Evolutionary conservation across 495 filamentous ascomycete species (phyloP).

Genomic region (Trichodelitschia bisporula): DNA sequence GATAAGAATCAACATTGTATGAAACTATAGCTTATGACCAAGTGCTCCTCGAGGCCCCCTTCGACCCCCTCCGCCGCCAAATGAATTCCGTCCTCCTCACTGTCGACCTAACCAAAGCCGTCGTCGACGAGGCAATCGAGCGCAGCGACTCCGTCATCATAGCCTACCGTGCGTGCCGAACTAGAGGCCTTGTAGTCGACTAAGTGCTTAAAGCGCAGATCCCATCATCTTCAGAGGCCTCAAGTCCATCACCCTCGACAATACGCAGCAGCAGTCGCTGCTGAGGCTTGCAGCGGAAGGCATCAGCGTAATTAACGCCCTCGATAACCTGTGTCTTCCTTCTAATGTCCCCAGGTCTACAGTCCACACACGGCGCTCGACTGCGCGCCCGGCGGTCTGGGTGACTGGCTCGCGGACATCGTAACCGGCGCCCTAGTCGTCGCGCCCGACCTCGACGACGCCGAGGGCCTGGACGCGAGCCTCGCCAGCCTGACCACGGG

Average conservation of each 20-base stretch:
- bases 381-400: constrained; percentile 63
- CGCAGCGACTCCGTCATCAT: constrained; percentile 55
- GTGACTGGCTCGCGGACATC: constrained; percentile 87
- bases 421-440: constrained; percentile 24
- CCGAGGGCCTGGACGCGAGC: constrained; percentile 5
- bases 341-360: constrained; percentile 31
- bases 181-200: neutral
- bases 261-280: constrained; percentile 68
- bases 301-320: constrained; percentile 53
- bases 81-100: constrained; percentile 65
- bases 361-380: constrained; percentile 88
- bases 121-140: constrained; percentile 77
- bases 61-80: constrained; percentile 26
- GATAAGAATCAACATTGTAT: constrained; percentile 8
- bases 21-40: neutral
- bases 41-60: constrained; percentile 63
- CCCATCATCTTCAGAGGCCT: constrained; percentile 87
- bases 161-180: constrained; percentile 49
- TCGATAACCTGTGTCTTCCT: neutral
- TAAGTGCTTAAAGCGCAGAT: constrained; percentile 25
- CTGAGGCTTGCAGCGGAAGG: constrained; percentile 66
- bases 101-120: constrained; percentile 69
- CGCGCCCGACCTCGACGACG: constrained; percentile 11
- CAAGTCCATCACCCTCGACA: constrained; percentile 60
- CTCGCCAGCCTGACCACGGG: neutral